Conservation (phyloP, 257 asterid genomes). For the Solanum clarkiae region DNA sequence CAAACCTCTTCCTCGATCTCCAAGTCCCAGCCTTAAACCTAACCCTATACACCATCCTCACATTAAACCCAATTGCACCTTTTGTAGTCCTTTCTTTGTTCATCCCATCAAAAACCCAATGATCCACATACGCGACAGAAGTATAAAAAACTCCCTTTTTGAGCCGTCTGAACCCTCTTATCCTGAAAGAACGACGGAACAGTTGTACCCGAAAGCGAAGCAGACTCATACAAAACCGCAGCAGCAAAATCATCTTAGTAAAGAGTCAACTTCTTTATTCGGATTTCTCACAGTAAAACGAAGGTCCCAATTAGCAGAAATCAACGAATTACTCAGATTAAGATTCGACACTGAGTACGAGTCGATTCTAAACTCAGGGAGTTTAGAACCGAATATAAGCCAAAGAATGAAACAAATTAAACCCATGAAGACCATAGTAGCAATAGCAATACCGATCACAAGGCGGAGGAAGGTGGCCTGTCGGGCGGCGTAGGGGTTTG, state of each 20-base stretch:
- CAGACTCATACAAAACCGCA: slow-evolving; percentile 14
- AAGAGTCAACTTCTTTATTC: slow-evolving; percentile 51
- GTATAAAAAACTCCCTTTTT: slow-evolving; percentile 55
- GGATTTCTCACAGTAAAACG: slow-evolving; percentile 64
- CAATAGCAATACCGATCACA: slow-evolving; percentile 42
- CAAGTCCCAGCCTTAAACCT: slow-evolving; percentile 66
- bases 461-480: slow-evolving; percentile 73
- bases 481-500: slow-evolving; percentile 31
- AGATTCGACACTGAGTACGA: slow-evolving; percentile 44
- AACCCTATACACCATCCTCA: slow-evolving; percentile 54
- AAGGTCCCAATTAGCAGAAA: slow-evolving; percentile 39
- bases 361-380: slow-evolving; percentile 73
- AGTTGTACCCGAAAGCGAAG: slow-evolving; percentile 31
- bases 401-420: slow-evolving; percentile 46
- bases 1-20: slow-evolving; percentile 52
- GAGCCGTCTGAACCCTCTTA: slow-evolving; percentile 39
- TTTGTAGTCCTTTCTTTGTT: slow-evolving; percentile 23
- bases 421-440: slow-evolving; percentile 37
- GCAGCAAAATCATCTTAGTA: slow-evolving; percentile 40
- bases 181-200: slow-evolving; percentile 59
- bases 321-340: slow-evolving; percentile 25
- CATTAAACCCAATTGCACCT: slow-evolving; percentile 35
- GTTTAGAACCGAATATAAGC: slow-evolving; percentile 75
- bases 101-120: slow-evolving; percentile 29
- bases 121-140: slow-evolving; percentile 32